phyloP scores from a whole-genome alignment of 257 asterid species.

The Capsicum pubescens region DNA sequence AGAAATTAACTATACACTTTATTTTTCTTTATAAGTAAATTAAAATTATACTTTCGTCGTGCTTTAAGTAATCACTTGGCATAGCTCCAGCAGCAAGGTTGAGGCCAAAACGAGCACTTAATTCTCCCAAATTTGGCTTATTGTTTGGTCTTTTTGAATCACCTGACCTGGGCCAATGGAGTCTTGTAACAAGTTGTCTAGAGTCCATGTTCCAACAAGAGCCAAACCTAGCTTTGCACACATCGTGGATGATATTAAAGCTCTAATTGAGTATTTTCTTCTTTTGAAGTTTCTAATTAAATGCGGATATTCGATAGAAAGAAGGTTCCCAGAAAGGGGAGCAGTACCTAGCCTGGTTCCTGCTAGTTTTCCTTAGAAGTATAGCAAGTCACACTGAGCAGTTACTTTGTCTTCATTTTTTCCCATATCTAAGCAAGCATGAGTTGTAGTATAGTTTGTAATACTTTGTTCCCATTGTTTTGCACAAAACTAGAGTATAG shows the following conservation, averaged over 20 bases:
- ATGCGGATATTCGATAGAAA: background rate
- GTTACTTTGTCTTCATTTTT: slow-evolving; percentile 7
- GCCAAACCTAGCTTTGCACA: background rate
- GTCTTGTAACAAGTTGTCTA: background rate
- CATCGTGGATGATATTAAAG: background rate
- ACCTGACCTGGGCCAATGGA: background rate
- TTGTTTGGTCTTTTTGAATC: background rate
- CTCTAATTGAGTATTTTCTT: background rate
- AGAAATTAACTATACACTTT: background rate
- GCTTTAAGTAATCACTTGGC: background rate
- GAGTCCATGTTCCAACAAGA: background rate
- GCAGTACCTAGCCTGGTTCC: background rate
- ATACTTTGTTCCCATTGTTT: background rate
- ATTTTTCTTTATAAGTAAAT: background rate
- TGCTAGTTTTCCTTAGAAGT: background rate
- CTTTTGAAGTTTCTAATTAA: background rate
- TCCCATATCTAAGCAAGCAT: background rate
- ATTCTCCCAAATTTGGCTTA: background rate
- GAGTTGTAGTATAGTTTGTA: background rate
- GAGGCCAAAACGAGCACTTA: background rate
- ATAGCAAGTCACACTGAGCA: background rate
- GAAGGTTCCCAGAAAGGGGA: background rate
- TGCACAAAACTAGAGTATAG: background rate
- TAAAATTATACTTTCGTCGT: background rate
- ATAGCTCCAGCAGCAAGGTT: slow-evolving; percentile 3